Conservation (phyloP, 176 grass and related monocot species). For the Hordeum vulgare region MorexV3_pseudomolecules_assembly NC_058518.1:100552505-100553004, state of each 20-base stretch:
- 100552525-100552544: constrained; percentile 79
- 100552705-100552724: constrained; percentile 1
- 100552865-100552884: neutral
- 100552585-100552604: neutral
- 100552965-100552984: neutral
- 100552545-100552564: constrained; percentile 47
- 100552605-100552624: neutral
- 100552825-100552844: neutral
- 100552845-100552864: neutral
- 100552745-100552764: neutral
- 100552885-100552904: neutral
- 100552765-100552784: neutral
- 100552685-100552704: neutral
- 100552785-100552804: neutral
- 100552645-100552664: neutral
- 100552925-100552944: neutral
- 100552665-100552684: neutral
- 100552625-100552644: neutral
- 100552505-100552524: constrained; percentile 74
- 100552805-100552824: neutral
- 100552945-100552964: neutral
- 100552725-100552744: neutral
- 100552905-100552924: neutral
- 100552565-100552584: constrained; percentile 7
- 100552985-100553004: neutral